Evolutionary conservation across 2,329 filamentous ascomycete genomes (phyloP).

Genomic region (Lanzia echinophila): DNA sequence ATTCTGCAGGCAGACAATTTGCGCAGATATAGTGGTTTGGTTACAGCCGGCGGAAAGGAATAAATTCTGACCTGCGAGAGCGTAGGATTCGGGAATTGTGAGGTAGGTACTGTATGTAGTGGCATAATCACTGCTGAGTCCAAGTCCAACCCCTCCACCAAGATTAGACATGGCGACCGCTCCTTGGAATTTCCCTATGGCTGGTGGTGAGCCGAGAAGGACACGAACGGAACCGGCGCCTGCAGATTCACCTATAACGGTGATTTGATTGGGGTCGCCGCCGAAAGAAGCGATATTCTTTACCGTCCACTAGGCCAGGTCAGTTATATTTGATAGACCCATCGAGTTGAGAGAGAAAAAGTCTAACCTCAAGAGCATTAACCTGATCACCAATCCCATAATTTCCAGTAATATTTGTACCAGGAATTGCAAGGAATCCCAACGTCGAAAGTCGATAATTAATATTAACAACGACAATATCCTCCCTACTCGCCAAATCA

Average conservation of each 20-base stretch:
- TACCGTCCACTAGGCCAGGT: conserved; percentile 39
- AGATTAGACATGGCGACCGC: conserved; percentile 45
- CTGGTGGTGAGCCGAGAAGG: conserved; percentile 41
- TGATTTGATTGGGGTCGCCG: conserved; percentile 41
- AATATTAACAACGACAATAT: conserved; percentile 26
- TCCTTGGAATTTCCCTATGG: conserved; percentile 41
- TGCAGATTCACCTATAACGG: conserved; percentile 44
- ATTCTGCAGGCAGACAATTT: conserved; percentile 41
- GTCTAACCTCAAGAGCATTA: conserved; percentile 37
- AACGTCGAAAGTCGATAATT: conserved; percentile 26
- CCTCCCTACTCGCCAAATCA: conserved; percentile 25
- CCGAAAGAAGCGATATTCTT: conserved; percentile 40
- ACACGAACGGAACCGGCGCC: conserved; percentile 44
- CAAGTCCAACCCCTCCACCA: conserved; percentile 43
- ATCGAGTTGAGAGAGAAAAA: neutral
- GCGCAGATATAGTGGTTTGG: conserved; percentile 33
- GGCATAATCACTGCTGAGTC: conserved; percentile 41
- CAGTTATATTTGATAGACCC: neutral
- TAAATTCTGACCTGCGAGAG: conserved; percentile 41
- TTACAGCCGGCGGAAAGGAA: conserved; percentile 43
- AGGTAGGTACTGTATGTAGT: conserved; percentile 49
- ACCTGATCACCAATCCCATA: conserved; percentile 47
- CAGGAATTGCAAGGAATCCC: conserved; percentile 40
- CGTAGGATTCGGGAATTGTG: conserved; percentile 43
- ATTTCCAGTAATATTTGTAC: conserved; percentile 45